phyloP scores from a whole-genome alignment of 2,329 filamentous ascomycete species.

The Gyromitra esculenta region DNA sequence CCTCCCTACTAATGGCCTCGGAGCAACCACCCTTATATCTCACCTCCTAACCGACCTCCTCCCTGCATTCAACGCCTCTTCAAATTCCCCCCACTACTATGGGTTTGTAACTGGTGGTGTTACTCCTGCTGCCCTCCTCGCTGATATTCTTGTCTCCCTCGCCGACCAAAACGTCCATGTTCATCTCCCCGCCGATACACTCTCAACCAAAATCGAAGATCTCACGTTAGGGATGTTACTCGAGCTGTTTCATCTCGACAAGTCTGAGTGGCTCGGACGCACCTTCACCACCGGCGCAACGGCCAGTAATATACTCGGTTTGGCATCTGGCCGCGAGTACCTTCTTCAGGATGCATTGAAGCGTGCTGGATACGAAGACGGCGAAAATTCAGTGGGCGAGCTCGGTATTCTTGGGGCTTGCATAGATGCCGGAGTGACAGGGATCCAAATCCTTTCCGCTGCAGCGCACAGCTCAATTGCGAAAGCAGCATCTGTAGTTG shows the following conservation, averaged over 20 bases:
- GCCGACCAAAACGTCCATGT: conserved; percentile 87
- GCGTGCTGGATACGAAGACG: conserved; percentile 53
- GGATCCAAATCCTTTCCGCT: conserved; percentile 81
- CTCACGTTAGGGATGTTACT: conserved; percentile 75
- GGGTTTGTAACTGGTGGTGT: conserved; percentile 87
- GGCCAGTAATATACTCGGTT: conserved; percentile 71
- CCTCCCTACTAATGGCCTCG: conserved; percentile 62
- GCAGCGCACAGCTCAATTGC: conserved; percentile 82
- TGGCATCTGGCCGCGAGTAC: conserved; percentile 76
- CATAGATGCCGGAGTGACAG: conserved; percentile 69
- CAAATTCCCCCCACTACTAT: conserved; percentile 76
- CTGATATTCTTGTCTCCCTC: conserved; percentile 82
- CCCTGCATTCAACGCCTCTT: conserved; percentile 73
- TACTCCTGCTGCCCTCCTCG: conserved; percentile 80
- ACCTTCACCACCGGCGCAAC: conserved; percentile 82
- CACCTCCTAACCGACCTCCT: conserved; percentile 64
- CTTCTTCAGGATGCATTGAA: conserved; percentile 63
- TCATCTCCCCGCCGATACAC: conserved; percentile 78
- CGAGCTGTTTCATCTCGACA: conserved; percentile 71
- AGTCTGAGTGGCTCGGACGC: conserved; percentile 72
- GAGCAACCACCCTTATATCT: conserved; percentile 61
- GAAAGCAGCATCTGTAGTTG: conserved; percentile 84
- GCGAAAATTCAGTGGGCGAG: conserved; percentile 69
- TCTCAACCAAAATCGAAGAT: conserved; percentile 80
- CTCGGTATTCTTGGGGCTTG: conserved; percentile 76